These are phyloP conservation scores for Backusella tarrabulga DNA, from an alignment of 192 early-diverging fungal genomes.

Conservation along the genomic window DNA sequence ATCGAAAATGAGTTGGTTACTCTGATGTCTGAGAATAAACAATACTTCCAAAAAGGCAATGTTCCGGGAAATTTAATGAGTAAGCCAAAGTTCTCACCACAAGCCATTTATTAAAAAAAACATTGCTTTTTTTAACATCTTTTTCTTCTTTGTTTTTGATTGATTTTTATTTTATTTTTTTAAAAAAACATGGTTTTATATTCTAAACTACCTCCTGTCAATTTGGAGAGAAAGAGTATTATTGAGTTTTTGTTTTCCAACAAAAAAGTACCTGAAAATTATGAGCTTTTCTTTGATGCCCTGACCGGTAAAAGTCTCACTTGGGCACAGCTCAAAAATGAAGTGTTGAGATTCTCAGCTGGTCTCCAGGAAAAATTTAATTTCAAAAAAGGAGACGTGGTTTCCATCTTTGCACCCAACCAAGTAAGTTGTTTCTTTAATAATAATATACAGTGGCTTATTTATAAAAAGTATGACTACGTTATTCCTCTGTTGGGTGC, in stretches of 20 bases:
- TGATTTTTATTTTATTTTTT: background rate
- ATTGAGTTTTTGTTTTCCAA: background rate
- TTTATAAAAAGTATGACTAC: background rate
- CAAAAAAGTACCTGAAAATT: background rate
- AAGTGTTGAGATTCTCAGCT: constrained; percentile 34
- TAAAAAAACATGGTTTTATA: background rate
- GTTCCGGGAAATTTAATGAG: background rate
- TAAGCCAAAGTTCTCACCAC: constrained; percentile 1
- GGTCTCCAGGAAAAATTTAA: constrained; percentile 51
- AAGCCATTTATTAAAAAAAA: background rate
- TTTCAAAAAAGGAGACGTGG: constrained; percentile 64
- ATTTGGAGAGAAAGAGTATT: background rate
- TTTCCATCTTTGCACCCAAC: constrained; percentile 50
- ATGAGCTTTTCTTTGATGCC: constrained; percentile 31
- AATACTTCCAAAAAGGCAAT: background rate
- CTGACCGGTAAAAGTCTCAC: constrained; percentile 32
- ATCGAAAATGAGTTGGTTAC: background rate
- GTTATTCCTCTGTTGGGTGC: constrained; percentile 4
- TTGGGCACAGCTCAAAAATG: constrained; percentile 34
- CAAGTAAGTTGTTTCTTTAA: background rate
- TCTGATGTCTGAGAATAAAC: background rate
- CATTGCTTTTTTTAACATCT: background rate
- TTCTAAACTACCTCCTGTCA: background rate
- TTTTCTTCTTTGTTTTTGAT: background rate
- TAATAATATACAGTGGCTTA: background rate